Evolutionary conservation across 192 early-diverging fungal genomes (phyloP).

Genomic region (Backusella macrospora): DNA sequence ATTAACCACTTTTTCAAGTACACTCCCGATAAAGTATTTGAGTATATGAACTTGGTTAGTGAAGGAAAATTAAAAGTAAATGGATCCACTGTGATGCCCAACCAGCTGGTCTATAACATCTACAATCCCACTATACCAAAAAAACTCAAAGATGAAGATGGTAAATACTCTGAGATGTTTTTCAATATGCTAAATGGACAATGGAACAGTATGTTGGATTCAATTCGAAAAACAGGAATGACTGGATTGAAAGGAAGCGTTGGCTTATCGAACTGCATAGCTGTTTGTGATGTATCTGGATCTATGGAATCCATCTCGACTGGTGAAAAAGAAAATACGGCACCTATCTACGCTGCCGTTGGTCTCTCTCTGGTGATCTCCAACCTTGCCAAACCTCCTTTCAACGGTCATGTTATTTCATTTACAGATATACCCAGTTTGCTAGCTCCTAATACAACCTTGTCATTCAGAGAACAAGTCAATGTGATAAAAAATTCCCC

Average conservation of each 20-base stretch:
- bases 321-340: neutral
- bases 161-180: too few relatives aligned
- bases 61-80: slow-evolving; percentile 46
- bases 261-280: slow-evolving; percentile 41
- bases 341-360: slow-evolving; percentile 46
- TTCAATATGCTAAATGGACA: too few relatives aligned
- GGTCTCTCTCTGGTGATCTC: slow-evolving; percentile 46
- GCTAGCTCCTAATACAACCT: slow-evolving; percentile 18
- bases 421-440: slow-evolving; percentile 45
- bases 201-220: too few relatives aligned
- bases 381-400: slow-evolving; percentile 43
- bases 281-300: slow-evolving; percentile 53
- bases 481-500: slow-evolving; percentile 1
- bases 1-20: slow-evolving; percentile 37
- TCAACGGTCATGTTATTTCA: slow-evolving; percentile 46
- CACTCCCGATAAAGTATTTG: slow-evolving; percentile 35
- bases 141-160: too few relatives aligned
- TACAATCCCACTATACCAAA: too few relatives aligned
- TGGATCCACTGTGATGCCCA: slow-evolving; percentile 47
- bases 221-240: slow-evolving; percentile 11
- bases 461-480: slow-evolving; percentile 42
- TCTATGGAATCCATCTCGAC: slow-evolving; percentile 35
- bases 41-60: slow-evolving; percentile 32
- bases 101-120: slow-evolving; percentile 41
- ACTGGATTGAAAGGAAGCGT: too few relatives aligned